A percentile compares a stretch with the other conserved stretches of the same genome.
Evolutionary conservation across 768 basidiomycete genomes (phyloP).

Genomic region (Paxillus rubicundulus): DNA sequence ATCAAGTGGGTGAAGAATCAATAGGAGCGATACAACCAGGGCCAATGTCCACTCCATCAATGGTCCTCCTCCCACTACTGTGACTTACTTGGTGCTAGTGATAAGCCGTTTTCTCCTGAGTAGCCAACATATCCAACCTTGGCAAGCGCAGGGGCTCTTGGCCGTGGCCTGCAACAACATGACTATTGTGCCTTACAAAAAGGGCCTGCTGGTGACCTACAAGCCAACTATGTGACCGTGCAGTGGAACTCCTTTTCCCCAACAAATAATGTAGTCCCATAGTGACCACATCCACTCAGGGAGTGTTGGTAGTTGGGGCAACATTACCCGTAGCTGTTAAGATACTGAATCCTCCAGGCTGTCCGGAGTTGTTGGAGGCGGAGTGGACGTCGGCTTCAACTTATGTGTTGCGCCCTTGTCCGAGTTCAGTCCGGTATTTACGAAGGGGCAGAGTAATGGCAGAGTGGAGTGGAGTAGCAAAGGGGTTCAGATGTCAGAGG

Average conservation of each 20-base stretch:
- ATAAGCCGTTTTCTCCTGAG: constrained; percentile 44
- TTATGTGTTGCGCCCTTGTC: too few species aligned
- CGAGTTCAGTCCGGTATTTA: too few species aligned
- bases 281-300: constrained; percentile 72
- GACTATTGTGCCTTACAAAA: constrained; percentile 48
- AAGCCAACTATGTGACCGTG: constrained; percentile 56
- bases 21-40: constrained; percentile 30
- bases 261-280: constrained; percentile 29
- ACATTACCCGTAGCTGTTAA: too few species aligned
- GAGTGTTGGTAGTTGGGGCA: constrained; percentile 79
- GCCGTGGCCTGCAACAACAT: constrained; percentile 53
- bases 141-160: constrained; percentile 42
- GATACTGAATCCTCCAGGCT: too few species aligned
- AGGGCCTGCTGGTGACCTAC: constrained; percentile 22
- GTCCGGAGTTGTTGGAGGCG: too few species aligned
- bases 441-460: too few species aligned
- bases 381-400: too few species aligned
- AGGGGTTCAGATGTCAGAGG: too few species aligned
- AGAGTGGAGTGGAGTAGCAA: too few species aligned
- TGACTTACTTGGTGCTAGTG: constrained; percentile 37
- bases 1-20: constrained; percentile 56
- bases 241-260: constrained; percentile 54
- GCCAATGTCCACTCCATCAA: constrained; percentile 41
- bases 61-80: constrained; percentile 52
- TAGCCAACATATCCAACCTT: constrained; percentile 67